phyloP scores from a whole-genome alignment of 495 filamentous ascomycete species.

The Penicillium alfredii region DNA sequence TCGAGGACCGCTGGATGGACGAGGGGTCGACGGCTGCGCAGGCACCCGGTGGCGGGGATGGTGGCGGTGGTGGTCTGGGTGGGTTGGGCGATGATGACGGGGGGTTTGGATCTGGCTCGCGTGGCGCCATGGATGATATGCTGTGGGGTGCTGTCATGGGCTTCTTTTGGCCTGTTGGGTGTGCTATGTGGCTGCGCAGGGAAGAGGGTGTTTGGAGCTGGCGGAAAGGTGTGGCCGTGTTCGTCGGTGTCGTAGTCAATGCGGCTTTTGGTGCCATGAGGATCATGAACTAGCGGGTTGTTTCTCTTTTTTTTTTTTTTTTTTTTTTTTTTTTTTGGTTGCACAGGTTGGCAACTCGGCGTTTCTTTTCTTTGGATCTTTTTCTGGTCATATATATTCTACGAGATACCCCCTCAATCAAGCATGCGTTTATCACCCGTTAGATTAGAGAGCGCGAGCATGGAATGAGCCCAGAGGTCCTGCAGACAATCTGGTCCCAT shows the following conservation, averaged over 20 bases:
- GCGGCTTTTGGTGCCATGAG: conserved; percentile 62
- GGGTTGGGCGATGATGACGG: conserved; percentile 47
- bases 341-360: too few relatives aligned
- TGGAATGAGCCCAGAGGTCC: background rate
- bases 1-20: conserved; percentile 95
- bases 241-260: conserved; percentile 73
- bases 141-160: conserved; percentile 83
- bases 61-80: conserved; percentile 30
- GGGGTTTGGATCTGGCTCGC: conserved; percentile 38
- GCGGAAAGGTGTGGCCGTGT: conserved; percentile 75
- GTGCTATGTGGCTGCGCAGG: conserved; percentile 73
- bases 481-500: too few relatives aligned
- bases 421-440: background rate
- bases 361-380: too few relatives aligned
- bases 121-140: conserved; percentile 69
- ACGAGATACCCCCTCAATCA: conserved; percentile 22
- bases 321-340: conserved; percentile 12
- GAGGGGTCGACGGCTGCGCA: conserved; percentile 48
- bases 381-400: too few relatives aligned
- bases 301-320: conserved; percentile 2
- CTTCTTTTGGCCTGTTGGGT: conserved; percentile 89
- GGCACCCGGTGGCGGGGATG: conserved; percentile 29
- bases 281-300: conserved; percentile 31
- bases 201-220: conserved; percentile 86
- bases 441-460: conserved; percentile 1